A percentile compares a stretch with the other conserved stretches of the same genome.
Conservation (phyloP, 768 basidiomycete species). For the Hypholoma sublateritium region DNA sequence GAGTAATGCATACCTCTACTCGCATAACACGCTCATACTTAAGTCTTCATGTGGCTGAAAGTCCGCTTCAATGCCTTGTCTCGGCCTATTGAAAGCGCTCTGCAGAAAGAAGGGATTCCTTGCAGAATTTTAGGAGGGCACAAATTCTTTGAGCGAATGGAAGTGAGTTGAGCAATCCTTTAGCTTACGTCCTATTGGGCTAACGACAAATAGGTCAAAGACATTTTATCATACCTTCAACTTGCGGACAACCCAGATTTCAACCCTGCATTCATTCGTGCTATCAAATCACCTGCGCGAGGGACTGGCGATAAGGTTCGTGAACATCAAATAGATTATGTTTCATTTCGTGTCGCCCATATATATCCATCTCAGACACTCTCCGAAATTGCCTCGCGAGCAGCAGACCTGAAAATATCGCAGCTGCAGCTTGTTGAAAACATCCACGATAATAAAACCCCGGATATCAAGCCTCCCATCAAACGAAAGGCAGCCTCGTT, state of each 20-base stretch:
- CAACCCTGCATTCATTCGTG: conserved; percentile 68
- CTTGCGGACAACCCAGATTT: conserved; percentile 72
- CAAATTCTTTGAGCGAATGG: conserved; percentile 84
- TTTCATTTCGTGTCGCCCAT: neutral
- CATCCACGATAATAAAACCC: conserved; percentile 58
- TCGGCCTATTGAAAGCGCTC: conserved; percentile 67
- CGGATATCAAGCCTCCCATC: conserved; percentile 66
- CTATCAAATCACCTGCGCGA: conserved; percentile 70
- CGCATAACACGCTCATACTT: neutral
- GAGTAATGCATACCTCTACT: conserved; percentile 23
- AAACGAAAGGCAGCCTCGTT: conserved; percentile 65
- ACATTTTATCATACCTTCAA: conserved; percentile 80
- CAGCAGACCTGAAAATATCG: conserved; percentile 50
- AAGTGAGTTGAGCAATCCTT: conserved; percentile 44
- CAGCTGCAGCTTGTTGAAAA: conserved; percentile 60
- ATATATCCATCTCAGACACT: conserved; percentile 49
- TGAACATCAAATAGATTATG: neutral
- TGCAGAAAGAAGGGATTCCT: conserved; percentile 81
- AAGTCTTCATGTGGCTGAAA: conserved; percentile 23
- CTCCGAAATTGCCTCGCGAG: conserved; percentile 51
- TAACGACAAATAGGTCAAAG: conserved; percentile 58
- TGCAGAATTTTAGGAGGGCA: conserved; percentile 75
- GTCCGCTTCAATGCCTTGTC: conserved; percentile 85
- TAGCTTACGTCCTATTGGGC: neutral
- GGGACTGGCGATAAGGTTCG: conserved; percentile 78